These are phyloP conservation scores for Monilinia fructicola DNA, from an alignment of 2,329 filamentous ascomycete genomes.

Conservation along the genomic window DNA sequence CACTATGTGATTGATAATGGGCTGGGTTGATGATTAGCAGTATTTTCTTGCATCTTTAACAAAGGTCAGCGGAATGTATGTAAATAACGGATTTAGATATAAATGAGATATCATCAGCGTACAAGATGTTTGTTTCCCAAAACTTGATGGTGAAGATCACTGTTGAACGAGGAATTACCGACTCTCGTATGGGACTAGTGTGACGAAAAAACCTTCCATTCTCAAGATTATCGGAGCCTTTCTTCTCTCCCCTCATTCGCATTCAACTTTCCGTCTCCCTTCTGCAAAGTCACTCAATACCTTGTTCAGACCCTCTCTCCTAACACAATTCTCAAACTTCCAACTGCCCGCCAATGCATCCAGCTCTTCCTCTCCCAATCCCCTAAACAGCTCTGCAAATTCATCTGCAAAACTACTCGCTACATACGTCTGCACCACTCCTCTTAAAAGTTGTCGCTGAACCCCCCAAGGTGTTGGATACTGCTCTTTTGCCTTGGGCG, in stretches of 20 bases:
- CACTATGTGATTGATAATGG: background rate
- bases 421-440: slow-evolving; percentile 50
- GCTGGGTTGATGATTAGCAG: background rate
- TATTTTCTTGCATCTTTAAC: background rate
- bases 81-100: background rate
- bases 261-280: background rate
- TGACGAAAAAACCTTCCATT: no score
- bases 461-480: slow-evolving; percentile 47
- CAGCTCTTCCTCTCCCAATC: slow-evolving; percentile 51
- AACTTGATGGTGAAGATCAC: background rate
- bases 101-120: background rate
- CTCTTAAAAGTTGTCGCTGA: slow-evolving; percentile 49
- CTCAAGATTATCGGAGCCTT: background rate
- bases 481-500: slow-evolving; percentile 34
- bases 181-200: background rate
- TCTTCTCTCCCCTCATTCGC: background rate
- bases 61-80: background rate
- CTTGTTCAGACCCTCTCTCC: slow-evolving; percentile 43
- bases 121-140: background rate
- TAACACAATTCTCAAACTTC: slow-evolving; percentile 51
- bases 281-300: slow-evolving; percentile 33
- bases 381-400: slow-evolving; percentile 55
- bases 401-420: slow-evolving; percentile 54
- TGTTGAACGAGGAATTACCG: no score
- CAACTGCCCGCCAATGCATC: slow-evolving; percentile 51